A percentile compares a stretch with the other conserved stretches of the same genome.
Evolutionary conservation across 2,329 filamentous ascomycete genomes (phyloP).

Genomic region (Nectriaceae sp.): DNA sequence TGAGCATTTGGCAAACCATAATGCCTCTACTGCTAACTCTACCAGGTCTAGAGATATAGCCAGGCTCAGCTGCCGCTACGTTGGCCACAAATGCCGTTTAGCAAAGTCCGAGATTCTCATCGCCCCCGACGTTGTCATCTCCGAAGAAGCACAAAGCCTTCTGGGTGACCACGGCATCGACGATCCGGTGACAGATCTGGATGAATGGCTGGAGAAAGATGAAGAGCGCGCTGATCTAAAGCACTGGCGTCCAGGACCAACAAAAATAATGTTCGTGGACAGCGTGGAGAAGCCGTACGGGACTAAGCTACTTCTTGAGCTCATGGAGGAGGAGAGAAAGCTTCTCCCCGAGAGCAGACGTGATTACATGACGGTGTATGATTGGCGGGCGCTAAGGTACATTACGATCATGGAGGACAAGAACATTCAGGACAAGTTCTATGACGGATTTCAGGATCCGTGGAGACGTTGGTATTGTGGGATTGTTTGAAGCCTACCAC

Average conservation of each 20-base stretch:
- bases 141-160: constrained; percentile 38
- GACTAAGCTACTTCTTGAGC: constrained; percentile 35
- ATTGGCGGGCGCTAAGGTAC: constrained; percentile 48
- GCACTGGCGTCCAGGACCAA: neutral
- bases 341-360: constrained; percentile 28
- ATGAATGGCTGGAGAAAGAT: constrained; percentile 34
- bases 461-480: constrained; percentile 47
- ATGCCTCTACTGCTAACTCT: neutral
- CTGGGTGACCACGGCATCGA: constrained; percentile 45
- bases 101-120: constrained; percentile 41
- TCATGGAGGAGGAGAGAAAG: constrained; percentile 33
- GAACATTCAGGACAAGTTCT: constrained; percentile 31
- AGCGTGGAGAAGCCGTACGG: constrained; percentile 31
- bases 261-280: constrained; percentile 46
- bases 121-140: constrained; percentile 41
- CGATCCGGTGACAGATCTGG: constrained; percentile 35
- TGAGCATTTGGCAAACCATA: neutral
- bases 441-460: constrained; percentile 39
- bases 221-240: constrained; percentile 1
- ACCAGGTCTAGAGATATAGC: neutral
- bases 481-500: neutral
- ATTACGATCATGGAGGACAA: constrained; percentile 42
- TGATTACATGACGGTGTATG: constrained; percentile 45
- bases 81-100: constrained; percentile 40
- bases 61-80: constrained; percentile 32